phyloP scores from a whole-genome alignment of 2,329 filamentous ascomycete genomes.

The Rachicladosporium sp. region DNA sequence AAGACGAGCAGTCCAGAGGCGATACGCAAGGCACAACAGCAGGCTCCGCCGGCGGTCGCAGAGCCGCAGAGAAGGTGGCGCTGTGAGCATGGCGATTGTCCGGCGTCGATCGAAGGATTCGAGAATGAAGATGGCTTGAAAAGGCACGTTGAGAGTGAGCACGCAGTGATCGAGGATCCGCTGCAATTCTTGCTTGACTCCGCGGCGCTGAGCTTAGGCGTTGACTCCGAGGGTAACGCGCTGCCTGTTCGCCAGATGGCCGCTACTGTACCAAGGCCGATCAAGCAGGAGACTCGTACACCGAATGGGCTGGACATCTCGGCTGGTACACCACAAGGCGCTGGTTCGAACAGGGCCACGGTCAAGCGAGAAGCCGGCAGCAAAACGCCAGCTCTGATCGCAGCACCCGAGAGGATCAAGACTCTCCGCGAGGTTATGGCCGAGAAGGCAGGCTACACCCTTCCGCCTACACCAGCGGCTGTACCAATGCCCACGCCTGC shows the following conservation, averaged over 20 bases:
- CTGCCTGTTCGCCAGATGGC: conserved; percentile 6
- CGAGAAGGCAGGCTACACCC: conserved; percentile 16
- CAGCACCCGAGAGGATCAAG: conserved; percentile 13
- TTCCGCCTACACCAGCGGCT: neutral
- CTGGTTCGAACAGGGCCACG: conserved; percentile 7
- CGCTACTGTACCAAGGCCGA: conserved; percentile 15
- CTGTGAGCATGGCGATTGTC: conserved; percentile 41
- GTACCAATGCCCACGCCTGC: neutral
- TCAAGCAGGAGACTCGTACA: conserved; percentile 7
- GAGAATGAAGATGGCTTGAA: conserved; percentile 41
- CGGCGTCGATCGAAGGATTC: conserved; percentile 43
- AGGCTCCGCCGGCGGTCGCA: conserved; percentile 29
- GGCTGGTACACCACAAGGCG: conserved; percentile 7
- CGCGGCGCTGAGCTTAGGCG: conserved; percentile 33
- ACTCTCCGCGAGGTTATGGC: conserved; percentile 19
- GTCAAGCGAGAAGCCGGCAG: conserved; percentile 9
- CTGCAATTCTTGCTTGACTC: conserved; percentile 44
- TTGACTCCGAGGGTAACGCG: conserved; percentile 35
- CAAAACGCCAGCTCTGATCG: conserved; percentile 10
- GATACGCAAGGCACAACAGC: conserved; percentile 28
- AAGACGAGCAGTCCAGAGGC: conserved; percentile 33
- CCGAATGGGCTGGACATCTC: conserved; percentile 16
- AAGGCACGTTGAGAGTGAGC: conserved; percentile 41
- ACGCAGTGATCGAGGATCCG: conserved; percentile 43
- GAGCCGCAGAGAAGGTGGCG: conserved; percentile 34